Base-by-base conservation (phyloP, 352 stramenopile species). In the Pythium scleroteichum region DNA sequence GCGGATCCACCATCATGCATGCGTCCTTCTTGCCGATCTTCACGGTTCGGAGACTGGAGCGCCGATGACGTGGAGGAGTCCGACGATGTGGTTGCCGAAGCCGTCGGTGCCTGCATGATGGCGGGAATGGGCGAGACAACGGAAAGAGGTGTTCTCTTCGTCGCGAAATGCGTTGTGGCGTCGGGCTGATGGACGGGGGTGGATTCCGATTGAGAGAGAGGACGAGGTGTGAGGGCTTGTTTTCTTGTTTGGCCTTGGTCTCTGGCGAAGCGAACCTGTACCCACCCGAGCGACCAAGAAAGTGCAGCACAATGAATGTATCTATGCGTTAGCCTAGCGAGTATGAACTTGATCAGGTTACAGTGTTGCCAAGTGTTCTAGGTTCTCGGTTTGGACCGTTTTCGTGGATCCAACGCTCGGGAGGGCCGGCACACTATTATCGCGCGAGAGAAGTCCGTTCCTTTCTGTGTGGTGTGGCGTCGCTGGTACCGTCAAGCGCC, bases 401-500 rank as follows among this genome's bases (percentile, higher is more conserved):
- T 2, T 58, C 24, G 42, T 41, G 35, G 29, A 41, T 32, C 55
- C 38, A n/a, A 40, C 62, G 20, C 24, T 29, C 23, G 19, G 17
- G 14, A 59, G 19, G 16, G 44, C 22, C 13, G 54, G 19, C 2
- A 47, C 47, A 41, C 63, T 68, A 50, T 59, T 72, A 33, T 70
- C 57, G 32, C 64, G 48, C 13, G 71, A 68, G 2, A 62, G 17
- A 0, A 60, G 27, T 2, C 49, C 49, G 3, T 57, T 64, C 4
- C 20, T 17, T 39, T 60, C 44, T 7, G 16, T 42, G 13, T 47
- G 19, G 13, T n/a, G 19, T 1, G 47, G 24, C 10, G 45, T 33
- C 20, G 27, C n/a, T 16, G 61, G 29, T 10, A 79, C 40, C 24
- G 70, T 73, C 4, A 78, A 51, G 0, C 73, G 64, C n/a, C 70